Base-by-base conservation (phyloP, 768 basidiomycete species). In the Termitomyces sp. region DNA sequence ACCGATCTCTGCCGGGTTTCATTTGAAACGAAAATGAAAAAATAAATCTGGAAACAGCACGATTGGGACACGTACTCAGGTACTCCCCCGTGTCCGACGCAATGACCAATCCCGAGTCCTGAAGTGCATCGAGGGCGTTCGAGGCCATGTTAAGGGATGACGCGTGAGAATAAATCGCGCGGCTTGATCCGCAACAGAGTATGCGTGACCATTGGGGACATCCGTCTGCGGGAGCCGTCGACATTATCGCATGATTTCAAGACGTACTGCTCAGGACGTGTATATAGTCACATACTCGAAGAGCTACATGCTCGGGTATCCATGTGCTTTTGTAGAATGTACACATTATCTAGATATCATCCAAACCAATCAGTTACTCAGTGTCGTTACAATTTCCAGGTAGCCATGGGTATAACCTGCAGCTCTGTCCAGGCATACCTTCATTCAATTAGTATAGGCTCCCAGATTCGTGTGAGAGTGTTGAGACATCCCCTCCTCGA, bases 81-180 rank as follows among this genome's bases (percentile, higher is more conserved):
- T 68, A 74, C 54, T 74, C 73, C 2, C 66, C 71, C 0, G 71
- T 71, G 60, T 74, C 72, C 0, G 72, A 71, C 6, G 71, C 68
- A 23, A 74, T 62, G 30, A 58, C 59, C 23, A 73, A 67, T 12
- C 72, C 70, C 10, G 66, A 66, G 23, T 63, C 30, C 4, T 65
- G 61, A 14, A 74, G 59, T 3, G 64, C 56, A 14, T 73, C 65
- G 2, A 74, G 66, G 2, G 67, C 68, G 17, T 62, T 67, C 39
- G 41, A 11, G 39, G 64, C 19, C 65, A 66, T 27, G 16, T 7
- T 4, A 7, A 17, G 35, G 17, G 17, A 37, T 17, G 16, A 34
- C 34, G 34, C 12, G 28, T 28, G 28, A n/a, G n/a, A n/a, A n/a
- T n/a, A n/a, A n/a, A n/a, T n/a, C n/a, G n/a, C n/a, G n/a, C n/a